Percentiles rank a stretch among this genome's conserved stretches.
Conservation (phyloP, 2,329 filamentous ascomycete species). For the Fusarium sp. region DNA sequence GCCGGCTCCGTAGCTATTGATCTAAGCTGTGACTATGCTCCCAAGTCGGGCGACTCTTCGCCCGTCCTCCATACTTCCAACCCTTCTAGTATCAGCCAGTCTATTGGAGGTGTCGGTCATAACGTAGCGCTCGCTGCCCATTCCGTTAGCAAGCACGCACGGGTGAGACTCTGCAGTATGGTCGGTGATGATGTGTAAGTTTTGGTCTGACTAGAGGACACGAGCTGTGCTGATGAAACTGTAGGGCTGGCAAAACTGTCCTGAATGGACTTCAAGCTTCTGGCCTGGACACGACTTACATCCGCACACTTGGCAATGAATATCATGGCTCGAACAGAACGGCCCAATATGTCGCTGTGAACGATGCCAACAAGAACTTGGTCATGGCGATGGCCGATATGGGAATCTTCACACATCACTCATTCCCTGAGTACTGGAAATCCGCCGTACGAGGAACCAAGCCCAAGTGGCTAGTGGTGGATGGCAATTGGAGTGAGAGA, state of each 20-base stretch:
- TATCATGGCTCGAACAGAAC: conserved; percentile 71
- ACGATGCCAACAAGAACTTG: conserved; percentile 84
- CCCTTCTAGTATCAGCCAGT: conserved; percentile 81
- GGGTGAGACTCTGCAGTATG: conserved; percentile 81
- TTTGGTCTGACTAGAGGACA: neutral
- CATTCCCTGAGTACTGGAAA: conserved; percentile 68
- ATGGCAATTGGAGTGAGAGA: conserved; percentile 83
- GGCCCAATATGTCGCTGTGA: conserved; percentile 91
- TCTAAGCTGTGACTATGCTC: conserved; percentile 80
- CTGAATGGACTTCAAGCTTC: conserved; percentile 71
- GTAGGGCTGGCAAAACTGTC: conserved; percentile 77
- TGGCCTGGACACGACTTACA: conserved; percentile 72
- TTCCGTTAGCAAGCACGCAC: conserved; percentile 67
- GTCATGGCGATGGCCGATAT: conserved; percentile 97
- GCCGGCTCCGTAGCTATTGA: conserved; percentile 93
- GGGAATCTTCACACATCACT: conserved; percentile 76
- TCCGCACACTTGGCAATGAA: conserved; percentile 66
- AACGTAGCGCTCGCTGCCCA: conserved; percentile 91
- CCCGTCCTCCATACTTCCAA: conserved; percentile 84
- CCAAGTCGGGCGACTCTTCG: conserved; percentile 45
- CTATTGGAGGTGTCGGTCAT: conserved; percentile 89
- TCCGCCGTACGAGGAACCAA: conserved; percentile 65
- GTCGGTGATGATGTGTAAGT: conserved; percentile 80
- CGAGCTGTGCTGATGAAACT: conserved; percentile 15
- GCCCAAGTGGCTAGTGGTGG: conserved; percentile 84